Conservation (phyloP, 2,329 filamentous ascomycete genomes). For the Colletotrichum sp. region DNA sequence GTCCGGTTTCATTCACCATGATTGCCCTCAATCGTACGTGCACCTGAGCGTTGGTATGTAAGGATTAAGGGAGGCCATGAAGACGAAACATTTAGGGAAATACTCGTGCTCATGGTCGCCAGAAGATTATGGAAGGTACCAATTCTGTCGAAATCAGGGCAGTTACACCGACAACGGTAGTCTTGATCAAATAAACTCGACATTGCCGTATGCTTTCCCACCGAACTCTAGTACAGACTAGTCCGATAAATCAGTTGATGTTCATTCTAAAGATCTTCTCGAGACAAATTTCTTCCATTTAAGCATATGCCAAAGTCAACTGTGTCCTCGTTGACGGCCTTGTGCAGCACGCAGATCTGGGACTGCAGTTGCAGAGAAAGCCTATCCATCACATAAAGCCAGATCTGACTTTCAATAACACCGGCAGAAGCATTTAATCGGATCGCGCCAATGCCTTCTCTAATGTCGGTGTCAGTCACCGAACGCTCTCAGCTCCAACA, state of each 20-base stretch:
- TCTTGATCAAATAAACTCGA: neutral
- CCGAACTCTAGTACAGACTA: neutral
- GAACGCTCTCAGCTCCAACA: neutral
- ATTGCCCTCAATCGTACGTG: neutral
- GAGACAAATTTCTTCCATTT: neutral
- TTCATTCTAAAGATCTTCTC: neutral
- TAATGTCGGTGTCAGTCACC: neutral
- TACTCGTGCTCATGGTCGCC: neutral
- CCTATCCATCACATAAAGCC: neutral
- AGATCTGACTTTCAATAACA: neutral
- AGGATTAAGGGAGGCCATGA: neutral
- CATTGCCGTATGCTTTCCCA: neutral
- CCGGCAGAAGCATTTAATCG: neutral
- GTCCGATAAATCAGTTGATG: accelerated
- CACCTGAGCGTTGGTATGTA: neutral
- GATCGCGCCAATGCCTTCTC: neutral
- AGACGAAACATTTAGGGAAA: neutral
- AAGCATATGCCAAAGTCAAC: neutral
- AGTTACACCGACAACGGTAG: neutral
- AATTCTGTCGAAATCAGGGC: neutral
- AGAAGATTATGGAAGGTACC: neutral
- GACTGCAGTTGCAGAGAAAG: neutral
- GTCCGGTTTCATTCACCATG: neutral
- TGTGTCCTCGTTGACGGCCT: neutral
- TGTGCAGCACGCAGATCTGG: neutral